Evolutionary conservation across 192 early-diverging fungal genomes (phyloP).

Genomic region (Rhizoclosmatium sp.): DNA sequence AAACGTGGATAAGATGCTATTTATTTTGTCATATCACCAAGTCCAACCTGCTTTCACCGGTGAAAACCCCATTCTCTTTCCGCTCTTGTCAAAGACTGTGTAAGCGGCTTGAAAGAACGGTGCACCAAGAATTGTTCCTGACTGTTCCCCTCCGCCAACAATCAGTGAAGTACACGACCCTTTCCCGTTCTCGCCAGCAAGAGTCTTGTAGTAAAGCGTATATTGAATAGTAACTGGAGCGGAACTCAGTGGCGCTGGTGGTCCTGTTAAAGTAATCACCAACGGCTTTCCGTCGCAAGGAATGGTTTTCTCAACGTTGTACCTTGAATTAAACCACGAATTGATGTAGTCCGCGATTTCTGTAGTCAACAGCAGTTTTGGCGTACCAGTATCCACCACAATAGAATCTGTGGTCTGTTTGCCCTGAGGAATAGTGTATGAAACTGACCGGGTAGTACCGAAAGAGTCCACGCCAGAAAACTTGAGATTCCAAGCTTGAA

Average conservation of each 20-base stretch:
- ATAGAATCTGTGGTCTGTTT: too few relatives aligned
- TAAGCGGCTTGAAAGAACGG: slow-evolving; percentile 20
- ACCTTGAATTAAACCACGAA: slow-evolving; percentile 6
- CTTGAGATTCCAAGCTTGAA: not conserved
- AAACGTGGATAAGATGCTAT: too few relatives aligned
- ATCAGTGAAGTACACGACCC: not conserved
- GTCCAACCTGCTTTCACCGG: not conserved
- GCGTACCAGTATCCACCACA: slow-evolving; percentile 15
- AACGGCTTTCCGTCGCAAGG: slow-evolving; percentile 8
- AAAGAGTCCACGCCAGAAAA: too few relatives aligned
- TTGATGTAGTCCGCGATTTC: slow-evolving; percentile 1
- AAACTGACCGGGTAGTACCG: too few relatives aligned
- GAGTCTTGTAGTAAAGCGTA: not conserved
- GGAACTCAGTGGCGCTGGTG: not conserved
- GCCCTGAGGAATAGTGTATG: too few relatives aligned
- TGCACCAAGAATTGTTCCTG: slow-evolving; percentile 17
- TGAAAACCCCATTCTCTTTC: not conserved
- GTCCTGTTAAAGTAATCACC: not conserved
- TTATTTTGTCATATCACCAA: not conserved
- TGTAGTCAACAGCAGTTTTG: slow-evolving; percentile 5
- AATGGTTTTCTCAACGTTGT: not conserved
- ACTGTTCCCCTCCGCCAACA: not conserved
- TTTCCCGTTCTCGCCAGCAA: not conserved
- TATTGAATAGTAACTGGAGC: not conserved
- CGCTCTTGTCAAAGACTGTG: slow-evolving; percentile 10